phyloP scores from a whole-genome alignment of 1,284 basidiomycete species.

The Cryptococcus sp. region DNA sequence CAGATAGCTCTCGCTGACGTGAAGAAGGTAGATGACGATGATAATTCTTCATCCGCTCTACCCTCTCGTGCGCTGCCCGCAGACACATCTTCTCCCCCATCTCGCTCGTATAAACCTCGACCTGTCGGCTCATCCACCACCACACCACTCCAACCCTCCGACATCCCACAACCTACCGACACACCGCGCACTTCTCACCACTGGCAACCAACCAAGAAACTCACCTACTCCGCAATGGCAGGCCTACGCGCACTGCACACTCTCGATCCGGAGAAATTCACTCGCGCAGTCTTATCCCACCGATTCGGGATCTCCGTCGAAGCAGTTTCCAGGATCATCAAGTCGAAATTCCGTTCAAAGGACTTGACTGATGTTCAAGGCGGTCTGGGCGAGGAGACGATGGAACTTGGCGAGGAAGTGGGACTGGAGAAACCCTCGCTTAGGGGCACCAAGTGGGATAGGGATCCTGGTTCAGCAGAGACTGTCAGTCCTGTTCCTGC shows the following conservation, averaged over 20 bases:
- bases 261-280: slow-evolving; percentile 69
- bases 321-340: slow-evolving; percentile 79
- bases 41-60: too few species aligned
- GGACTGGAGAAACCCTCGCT: slow-evolving; percentile 62
- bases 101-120: too few species aligned
- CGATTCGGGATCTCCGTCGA: slow-evolving; percentile 83
- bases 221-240: slow-evolving; percentile 90
- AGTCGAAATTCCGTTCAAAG: slow-evolving; percentile 62
- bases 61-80: too few species aligned
- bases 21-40: too few species aligned
- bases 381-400: not conserved
- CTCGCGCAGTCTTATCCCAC: slow-evolving; percentile 69
- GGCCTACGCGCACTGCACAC: slow-evolving; percentile 72
- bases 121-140: not conserved
- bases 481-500: slow-evolving; percentile 37
- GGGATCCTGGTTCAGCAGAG: slow-evolving; percentile 44
- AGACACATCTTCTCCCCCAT: too few species aligned
- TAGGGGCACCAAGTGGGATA: slow-evolving; percentile 63
- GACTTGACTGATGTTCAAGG: slow-evolving; percentile 5
- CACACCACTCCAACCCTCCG: not conserved
- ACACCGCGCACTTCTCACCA: slow-evolving; percentile 3
- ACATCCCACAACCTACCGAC: not conserved
- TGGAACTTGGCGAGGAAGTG: slow-evolving; percentile 1
- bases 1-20: too few species aligned
- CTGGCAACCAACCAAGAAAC: slow-evolving; percentile 81